Evolutionary conservation across 345 rosid genomes (phyloP), one percentile per base, ranked within the genome.

Genomic region (Luvunga scandens): DNA sequence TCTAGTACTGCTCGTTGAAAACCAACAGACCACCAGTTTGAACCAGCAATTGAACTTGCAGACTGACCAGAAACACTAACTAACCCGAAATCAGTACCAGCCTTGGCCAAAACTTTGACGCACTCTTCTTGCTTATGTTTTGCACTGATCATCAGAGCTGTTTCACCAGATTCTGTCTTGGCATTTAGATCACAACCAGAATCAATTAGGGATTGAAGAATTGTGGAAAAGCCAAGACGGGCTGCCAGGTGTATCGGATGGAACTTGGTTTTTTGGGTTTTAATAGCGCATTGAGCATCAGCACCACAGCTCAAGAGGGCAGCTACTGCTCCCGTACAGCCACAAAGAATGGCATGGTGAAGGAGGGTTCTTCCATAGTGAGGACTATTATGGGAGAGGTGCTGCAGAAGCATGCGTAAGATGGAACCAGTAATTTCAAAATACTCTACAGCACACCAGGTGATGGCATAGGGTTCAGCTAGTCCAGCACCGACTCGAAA

Each of bases 361-460:
- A 96, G 94, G 76, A 94, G 93, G 69, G 94, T 92, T 86, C 98
- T 89, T 74, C 98, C 97, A 27, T 59, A 77, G 81, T 92, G 94
- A 82, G 82, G 81, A 69, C 82, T 72, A 76, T 87, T 78, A 8
- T 87, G 86, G 31, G 91, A 81, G 31, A 83, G 76, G 38, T 85
- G 73, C 78, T 85, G 83, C 67, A 94, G 93, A 31, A 97, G 90
- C 89, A 92, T 82, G 36, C 84, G 82, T 84, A 97, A 83, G 70
- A 94, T 91, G 12, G 89, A 73, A 64, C 99, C 98, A 60, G 89
- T 90, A 27, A 76, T 84, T 89, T 94, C 99, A 79, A 90, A 97
- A 77, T 90, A 96, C 81, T 96, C 99, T 53, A 96, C 95, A 7
- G 97, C 97, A 79, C 94, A 96, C 98, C 99, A 94, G 55, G 90